phyloP scores from a whole-genome alignment of 2,329 filamentous ascomycete species.

The Raffaelea ambrosiae region DNA sequence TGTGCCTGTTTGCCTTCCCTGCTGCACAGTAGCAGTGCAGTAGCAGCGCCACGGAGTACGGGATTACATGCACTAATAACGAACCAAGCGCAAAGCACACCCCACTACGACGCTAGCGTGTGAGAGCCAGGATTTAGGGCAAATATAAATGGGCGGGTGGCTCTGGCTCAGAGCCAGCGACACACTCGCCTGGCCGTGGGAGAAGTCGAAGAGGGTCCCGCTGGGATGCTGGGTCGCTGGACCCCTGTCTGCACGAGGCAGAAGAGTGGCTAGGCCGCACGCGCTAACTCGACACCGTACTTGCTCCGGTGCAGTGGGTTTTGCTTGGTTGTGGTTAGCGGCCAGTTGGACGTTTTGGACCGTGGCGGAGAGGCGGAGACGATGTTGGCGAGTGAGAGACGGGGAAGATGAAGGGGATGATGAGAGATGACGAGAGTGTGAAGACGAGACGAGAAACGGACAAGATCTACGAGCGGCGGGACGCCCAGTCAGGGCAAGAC shows the following conservation, averaged over 20 bases:
- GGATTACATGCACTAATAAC: neutral
- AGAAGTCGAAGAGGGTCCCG: no score
- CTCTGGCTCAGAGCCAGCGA: neutral
- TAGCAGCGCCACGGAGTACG: neutral
- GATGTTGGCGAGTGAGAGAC: neutral
- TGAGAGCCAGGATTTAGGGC: conserved; percentile 3
- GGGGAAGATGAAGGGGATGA: neutral
- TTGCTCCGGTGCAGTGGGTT: conserved; percentile 7
- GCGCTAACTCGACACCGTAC: conserved; percentile 9
- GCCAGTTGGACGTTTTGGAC: neutral
- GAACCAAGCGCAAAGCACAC: neutral
- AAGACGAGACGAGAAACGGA: neutral
- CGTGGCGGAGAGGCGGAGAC: neutral
- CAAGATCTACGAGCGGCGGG: neutral
- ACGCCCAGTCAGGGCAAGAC: neutral
- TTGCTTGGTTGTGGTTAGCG: neutral
- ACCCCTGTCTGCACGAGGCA: conserved; percentile 9
- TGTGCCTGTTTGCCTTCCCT: neutral
- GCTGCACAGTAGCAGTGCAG: neutral
- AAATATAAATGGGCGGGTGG: neutral
- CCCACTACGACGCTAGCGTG: conserved; percentile 3
- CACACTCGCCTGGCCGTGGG: no score
- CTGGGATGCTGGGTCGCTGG: neutral
- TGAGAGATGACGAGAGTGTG: neutral
- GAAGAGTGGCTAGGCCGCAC: conserved; percentile 1